phyloP scores from a whole-genome alignment of 2,329 filamentous ascomycete genomes.

The Talaromyces amestolkiae region DNA sequence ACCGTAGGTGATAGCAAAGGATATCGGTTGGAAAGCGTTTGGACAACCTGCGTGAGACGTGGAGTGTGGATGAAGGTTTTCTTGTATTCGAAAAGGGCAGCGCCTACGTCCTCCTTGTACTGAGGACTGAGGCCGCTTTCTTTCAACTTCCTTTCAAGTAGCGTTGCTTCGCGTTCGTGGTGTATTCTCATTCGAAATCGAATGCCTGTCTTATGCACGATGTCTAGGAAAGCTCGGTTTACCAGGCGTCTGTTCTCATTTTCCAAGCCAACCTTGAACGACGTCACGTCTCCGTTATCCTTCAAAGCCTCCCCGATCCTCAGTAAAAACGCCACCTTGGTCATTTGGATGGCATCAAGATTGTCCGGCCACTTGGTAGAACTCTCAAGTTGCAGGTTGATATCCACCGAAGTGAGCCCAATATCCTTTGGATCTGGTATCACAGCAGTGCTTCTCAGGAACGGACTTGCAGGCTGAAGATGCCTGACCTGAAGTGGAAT shows the following conservation, averaged over 20 bases:
- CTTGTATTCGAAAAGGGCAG: slow-evolving; percentile 68
- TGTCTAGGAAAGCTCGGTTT: slow-evolving; percentile 79
- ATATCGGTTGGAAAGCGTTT: slow-evolving; percentile 75
- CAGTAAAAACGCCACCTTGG: slow-evolving; percentile 82
- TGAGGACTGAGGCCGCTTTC: slow-evolving; percentile 67
- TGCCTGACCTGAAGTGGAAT: slow-evolving; percentile 84
- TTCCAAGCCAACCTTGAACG: slow-evolving; percentile 74
- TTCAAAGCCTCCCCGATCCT: slow-evolving; percentile 72
- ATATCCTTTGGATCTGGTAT: slow-evolving; percentile 28
- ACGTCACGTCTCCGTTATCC: slow-evolving; percentile 59
- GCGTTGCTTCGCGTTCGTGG: slow-evolving; percentile 77
- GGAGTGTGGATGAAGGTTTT: slow-evolving; percentile 70
- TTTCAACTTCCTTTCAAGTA: slow-evolving; percentile 75
- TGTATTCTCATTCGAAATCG: slow-evolving; percentile 84
- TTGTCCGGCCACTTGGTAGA: slow-evolving; percentile 94
- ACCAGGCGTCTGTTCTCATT: slow-evolving; percentile 65
- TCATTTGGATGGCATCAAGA: slow-evolving; percentile 83
- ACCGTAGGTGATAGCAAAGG: slow-evolving; percentile 78
- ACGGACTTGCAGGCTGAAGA: slow-evolving; percentile 68
- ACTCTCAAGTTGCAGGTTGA: slow-evolving; percentile 87
- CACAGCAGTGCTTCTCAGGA: slow-evolving; percentile 68
- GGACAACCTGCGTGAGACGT: slow-evolving; percentile 76
- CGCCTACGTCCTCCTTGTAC: slow-evolving; percentile 65
- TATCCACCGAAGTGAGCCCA: slow-evolving; percentile 60
- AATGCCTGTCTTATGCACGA: slow-evolving; percentile 68